phyloP scores from a whole-genome alignment of 2,329 filamentous ascomycete genomes.

The Fusarium pininemorale region DNA sequence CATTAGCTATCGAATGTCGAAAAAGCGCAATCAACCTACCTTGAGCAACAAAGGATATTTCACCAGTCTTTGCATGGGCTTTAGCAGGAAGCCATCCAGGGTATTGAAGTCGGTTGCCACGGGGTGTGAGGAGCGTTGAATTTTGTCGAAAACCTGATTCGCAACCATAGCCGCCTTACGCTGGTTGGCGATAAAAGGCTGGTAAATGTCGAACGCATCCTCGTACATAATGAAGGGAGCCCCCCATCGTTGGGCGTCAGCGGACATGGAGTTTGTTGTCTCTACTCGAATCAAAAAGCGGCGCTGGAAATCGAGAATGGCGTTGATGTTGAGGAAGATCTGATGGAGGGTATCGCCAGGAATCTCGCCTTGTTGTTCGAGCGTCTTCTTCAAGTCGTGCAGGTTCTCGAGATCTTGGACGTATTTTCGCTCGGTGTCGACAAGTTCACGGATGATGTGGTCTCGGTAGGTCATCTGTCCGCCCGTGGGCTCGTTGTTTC shows the following conservation, averaged over 20 bases:
- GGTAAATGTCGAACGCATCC: slow-evolving; percentile 90
- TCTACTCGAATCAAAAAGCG: slow-evolving; percentile 95
- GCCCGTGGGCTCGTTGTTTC: slow-evolving; percentile 59
- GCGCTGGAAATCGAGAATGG: slow-evolving; percentile 93
- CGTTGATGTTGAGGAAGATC: slow-evolving; percentile 96
- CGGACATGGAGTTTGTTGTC: slow-evolving; percentile 87
- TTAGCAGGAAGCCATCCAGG: slow-evolving; percentile 90
- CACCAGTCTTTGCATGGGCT: slow-evolving; percentile 93
- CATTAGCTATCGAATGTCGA: slow-evolving; percentile 38
- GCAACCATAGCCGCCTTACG: slow-evolving; percentile 88
- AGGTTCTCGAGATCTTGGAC: slow-evolving; percentile 96
- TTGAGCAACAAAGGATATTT: slow-evolving; percentile 93
- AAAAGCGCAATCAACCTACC: slow-evolving; percentile 57
- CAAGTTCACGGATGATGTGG: slow-evolving; percentile 89
- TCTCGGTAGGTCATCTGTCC: slow-evolving; percentile 80
- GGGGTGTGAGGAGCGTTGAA: slow-evolving; percentile 75
- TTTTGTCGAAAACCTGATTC: slow-evolving; percentile 86
- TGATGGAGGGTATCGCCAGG: slow-evolving; percentile 91
- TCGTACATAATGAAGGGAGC: slow-evolving; percentile 86
- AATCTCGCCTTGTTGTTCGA: slow-evolving; percentile 88
- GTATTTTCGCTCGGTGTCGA: slow-evolving; percentile 96
- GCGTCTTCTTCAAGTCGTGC: slow-evolving; percentile 87
- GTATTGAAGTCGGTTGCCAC: slow-evolving; percentile 90
- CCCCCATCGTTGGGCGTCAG: slow-evolving; percentile 89
- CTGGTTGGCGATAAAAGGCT: slow-evolving; percentile 97